A percentile compares a stretch with the other conserved stretches of the same genome.
These are phyloP conservation scores for Uronychia setigera DNA, from an alignment of 73 alveolate species.

Conservation along the genomic window DNA sequence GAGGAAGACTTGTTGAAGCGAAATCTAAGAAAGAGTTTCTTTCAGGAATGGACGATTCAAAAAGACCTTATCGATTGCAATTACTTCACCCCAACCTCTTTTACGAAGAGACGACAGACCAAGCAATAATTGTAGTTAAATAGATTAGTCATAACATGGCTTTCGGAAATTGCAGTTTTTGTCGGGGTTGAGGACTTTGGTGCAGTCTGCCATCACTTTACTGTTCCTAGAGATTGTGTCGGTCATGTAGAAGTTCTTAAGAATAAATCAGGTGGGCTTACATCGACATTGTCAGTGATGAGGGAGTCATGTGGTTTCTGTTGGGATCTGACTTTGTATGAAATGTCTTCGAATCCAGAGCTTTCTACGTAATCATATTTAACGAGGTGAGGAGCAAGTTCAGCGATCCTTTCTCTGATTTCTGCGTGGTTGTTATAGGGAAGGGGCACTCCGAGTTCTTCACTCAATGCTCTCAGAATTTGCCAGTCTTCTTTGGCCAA, in stretches of 20 bases:
- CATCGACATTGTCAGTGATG: conserved; percentile 64
- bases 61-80: not conserved
- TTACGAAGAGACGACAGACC: not conserved
- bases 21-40: not conserved
- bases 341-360: conserved; percentile 69
- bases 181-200: conserved; percentile 62
- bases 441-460: conserved; percentile 78
- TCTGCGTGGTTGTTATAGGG: conserved; percentile 89
- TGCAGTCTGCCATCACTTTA: conserved; percentile 90
- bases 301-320: conserved; percentile 37
- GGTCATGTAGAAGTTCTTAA: conserved; percentile 90
- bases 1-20: not conserved
- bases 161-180: conserved; percentile 47
- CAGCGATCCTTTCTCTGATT: conserved; percentile 84
- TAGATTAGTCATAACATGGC: conserved; percentile 15
- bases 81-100: not conserved
- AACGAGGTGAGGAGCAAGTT: conserved; percentile 91
- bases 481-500: conserved; percentile 91
- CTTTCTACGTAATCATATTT: conserved; percentile 85
- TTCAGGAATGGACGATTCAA: not conserved
- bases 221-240: conserved; percentile 86
- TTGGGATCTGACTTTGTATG: conserved; percentile 26
- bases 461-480: conserved; percentile 90
- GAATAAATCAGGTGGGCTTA: not conserved
- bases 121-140: not conserved